These are phyloP conservation scores for Hyphopichia fennica DNA, from an alignment of 1,139 yeast species.

Conservation along the genomic window DNA sequence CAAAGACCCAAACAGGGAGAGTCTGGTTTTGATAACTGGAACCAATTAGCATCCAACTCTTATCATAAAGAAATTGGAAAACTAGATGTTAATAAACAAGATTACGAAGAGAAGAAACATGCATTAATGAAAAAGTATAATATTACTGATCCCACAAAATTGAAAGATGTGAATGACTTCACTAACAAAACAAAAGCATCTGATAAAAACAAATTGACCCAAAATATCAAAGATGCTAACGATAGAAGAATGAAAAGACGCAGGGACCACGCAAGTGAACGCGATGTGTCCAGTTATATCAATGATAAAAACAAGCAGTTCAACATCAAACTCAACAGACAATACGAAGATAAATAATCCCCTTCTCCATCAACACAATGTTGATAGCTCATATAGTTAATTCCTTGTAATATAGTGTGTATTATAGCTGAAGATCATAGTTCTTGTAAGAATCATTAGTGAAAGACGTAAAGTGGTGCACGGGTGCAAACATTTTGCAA, in stretches of 20 bases:
- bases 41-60: conserved; percentile 55
- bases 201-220: conserved; percentile 1
- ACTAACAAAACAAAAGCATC: background rate
- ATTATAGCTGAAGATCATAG: too few species aligned
- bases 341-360: conserved; percentile 30
- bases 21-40: conserved; percentile 38
- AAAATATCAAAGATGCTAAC: conserved; percentile 2
- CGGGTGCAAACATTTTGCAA: background rate
- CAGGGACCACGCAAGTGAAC: conserved; percentile 32
- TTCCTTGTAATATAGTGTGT: background rate
- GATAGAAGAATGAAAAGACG: conserved; percentile 15
- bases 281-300: conserved; percentile 43
- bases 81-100: conserved; percentile 39
- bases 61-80: conserved; percentile 48
- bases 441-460: too few species aligned
- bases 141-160: background rate
- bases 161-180: conserved; percentile 10
- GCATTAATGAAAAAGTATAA: conserved; percentile 12
- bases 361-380: too few species aligned
- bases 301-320: conserved; percentile 80
- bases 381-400: background rate
- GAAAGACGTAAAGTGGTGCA: too few species aligned
- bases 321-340: conserved; percentile 68
- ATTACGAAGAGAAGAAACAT: conserved; percentile 37
- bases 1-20: conserved; percentile 13